Percentiles rank a stretch among this genome's conserved stretches.
These are phyloP conservation scores for Mycena pura DNA, from an alignment of 768 basidiomycete genomes.

Conservation along the genomic window DNA sequence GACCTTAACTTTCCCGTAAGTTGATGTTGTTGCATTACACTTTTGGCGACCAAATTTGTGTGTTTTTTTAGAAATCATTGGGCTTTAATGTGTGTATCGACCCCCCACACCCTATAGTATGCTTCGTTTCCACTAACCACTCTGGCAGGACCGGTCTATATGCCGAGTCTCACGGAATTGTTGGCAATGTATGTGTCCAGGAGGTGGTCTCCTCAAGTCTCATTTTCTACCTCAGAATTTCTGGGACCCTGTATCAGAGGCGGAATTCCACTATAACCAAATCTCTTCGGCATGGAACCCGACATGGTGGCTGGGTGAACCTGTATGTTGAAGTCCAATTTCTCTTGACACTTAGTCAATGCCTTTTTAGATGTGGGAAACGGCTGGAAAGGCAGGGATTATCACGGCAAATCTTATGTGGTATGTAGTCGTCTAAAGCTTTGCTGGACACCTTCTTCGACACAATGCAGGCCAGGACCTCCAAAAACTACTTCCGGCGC, in stretches of 20 bases:
- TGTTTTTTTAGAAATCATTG: conserved; percentile 76
- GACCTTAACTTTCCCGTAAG: conserved; percentile 92
- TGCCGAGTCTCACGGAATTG: conserved; percentile 90
- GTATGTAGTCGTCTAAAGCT: too few relatives aligned
- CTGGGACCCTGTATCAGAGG: conserved; percentile 72
- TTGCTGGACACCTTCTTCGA: neutral
- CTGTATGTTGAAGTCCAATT: conserved; percentile 51
- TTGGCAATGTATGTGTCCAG: conserved; percentile 71
- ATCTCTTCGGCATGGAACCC: conserved; percentile 67
- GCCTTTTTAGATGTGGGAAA: conserved; percentile 83
- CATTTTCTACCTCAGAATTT: conserved; percentile 64
- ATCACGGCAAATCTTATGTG: conserved; percentile 92
- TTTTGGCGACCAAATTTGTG: conserved; percentile 5
- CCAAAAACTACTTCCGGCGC: conserved; percentile 69
- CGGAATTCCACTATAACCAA: conserved; percentile 77
- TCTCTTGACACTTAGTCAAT: neutral
- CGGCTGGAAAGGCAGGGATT: conserved; percentile 73
- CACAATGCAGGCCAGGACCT: conserved; percentile 75
- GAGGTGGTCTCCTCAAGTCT: neutral
- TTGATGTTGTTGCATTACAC: conserved; percentile 18
- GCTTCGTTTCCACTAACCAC: neutral
- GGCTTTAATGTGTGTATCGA: conserved; percentile 73
- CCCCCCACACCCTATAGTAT: too few relatives aligned
- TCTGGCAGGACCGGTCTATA: conserved; percentile 81
- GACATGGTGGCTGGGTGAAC: conserved; percentile 90